Base-by-base conservation (phyloP, 2,329 filamentous ascomycete species). In the Fusarium humuli region DNA sequence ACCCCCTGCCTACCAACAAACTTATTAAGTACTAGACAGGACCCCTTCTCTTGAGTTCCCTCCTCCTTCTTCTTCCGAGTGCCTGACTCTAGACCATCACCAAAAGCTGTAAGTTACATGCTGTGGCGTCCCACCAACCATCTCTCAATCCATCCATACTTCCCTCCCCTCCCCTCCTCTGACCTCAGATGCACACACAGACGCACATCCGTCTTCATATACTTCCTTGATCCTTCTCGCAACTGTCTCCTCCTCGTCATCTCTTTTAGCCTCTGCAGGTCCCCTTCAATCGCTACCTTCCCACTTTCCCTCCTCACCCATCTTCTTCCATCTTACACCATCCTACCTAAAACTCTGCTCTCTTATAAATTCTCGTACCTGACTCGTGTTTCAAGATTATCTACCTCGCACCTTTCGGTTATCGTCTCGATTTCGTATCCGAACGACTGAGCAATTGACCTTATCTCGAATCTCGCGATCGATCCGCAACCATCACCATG, bases 401-500 rank as follows among this genome's bases (percentile, higher is more conserved):
- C 58, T 58, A 61, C 44, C 37, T 57, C 46, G 40, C 44, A 47
- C 57, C 52, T 60, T 66, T 49, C 32, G 61, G 46, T 60, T 69
- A 48, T 66, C 58, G 62, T 65, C 46, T 45, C 57, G 42, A 42
- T 14, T 63, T 42, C 20, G n/a, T 46, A 56, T 49, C 54, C 41
- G 44, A 50, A 23, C 57, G 46, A 67, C 34, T 13, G 14, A 59
- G 47, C 64, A 50, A 60, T 70, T 57, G 48, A 61, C 53, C 57
- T 60, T 47, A 63, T 60, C 56, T 50, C 45, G 46, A 65, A 47
- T 50, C 50, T 50, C 18, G 48, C 69, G 14, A 70, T 52, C 40
- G 49, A 57, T 37, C 48, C 62, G 64, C 61, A 72, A 61, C 81
- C 32, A 57, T 70, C 69, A 75, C 61, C 74, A 83, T 83, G 81